phyloP scores from a whole-genome alignment of 768 basidiomycete species.

The Panaeolus cyanescens region DNA sequence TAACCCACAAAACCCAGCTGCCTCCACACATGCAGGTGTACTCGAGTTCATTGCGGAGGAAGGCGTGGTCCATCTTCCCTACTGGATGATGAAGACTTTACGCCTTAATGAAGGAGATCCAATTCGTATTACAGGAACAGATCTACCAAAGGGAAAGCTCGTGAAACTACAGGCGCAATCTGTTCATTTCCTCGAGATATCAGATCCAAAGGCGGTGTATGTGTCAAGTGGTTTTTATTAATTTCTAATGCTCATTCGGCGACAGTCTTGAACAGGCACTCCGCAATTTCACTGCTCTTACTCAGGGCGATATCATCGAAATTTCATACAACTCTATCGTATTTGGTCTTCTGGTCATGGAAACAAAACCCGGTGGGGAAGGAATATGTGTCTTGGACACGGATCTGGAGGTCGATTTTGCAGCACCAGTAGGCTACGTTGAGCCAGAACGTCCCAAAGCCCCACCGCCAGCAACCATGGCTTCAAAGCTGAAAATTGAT shows the following conservation, averaged over 20 bases:
- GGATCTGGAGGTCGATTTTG: slow-evolving; percentile 98
- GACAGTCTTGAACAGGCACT: slow-evolving; percentile 90
- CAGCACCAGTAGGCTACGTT: slow-evolving; percentile 88
- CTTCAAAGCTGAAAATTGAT: slow-evolving; percentile 95
- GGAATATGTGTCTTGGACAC: slow-evolving; percentile 93
- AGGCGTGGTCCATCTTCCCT: slow-evolving; percentile 91
- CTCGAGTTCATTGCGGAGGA: slow-evolving; percentile 99
- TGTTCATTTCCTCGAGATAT: slow-evolving; percentile 94
- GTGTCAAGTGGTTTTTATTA: slow-evolving; percentile 29
- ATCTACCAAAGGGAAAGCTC: slow-evolving; percentile 89
- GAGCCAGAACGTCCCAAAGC: slow-evolving; percentile 90
- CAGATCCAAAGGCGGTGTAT: slow-evolving; percentile 97
- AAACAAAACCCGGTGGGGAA: slow-evolving; percentile 80
- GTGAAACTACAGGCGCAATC: slow-evolving; percentile 97
- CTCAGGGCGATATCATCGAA: slow-evolving; percentile 97
- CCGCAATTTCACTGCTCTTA: slow-evolving; percentile 88
- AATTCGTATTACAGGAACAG: slow-evolving; percentile 87
- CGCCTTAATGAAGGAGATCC: slow-evolving; percentile 93
- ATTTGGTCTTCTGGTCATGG: slow-evolving; percentile 96
- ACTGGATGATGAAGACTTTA: slow-evolving; percentile 99
- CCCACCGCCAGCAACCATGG: slow-evolving; percentile 87
- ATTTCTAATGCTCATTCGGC: slow-evolving; percentile 3
- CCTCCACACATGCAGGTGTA: slow-evolving; percentile 94
- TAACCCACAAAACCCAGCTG: slow-evolving; percentile 83
- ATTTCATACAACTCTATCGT: slow-evolving; percentile 96